Base-by-base conservation (phyloP, 257 asterid genomes). In the Henckelia pumila region DNA sequence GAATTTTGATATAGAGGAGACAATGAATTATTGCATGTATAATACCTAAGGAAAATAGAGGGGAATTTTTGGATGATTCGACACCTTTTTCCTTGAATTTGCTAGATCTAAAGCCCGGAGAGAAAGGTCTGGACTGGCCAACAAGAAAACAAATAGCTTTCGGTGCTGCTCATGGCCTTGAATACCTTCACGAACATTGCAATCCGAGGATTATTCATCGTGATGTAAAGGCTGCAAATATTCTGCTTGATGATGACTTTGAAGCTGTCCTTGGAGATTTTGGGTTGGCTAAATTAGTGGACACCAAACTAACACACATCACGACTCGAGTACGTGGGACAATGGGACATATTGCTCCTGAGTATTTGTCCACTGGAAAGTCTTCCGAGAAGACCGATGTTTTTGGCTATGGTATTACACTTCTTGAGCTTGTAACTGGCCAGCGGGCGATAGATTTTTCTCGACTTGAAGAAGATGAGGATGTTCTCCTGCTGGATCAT, bases 291-390 rank as follows among this genome's bases (percentile, higher is more conserved):
- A 89, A 92, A 61, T 70, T 80, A 19, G 90, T 92, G 50, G 98
- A 92, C 70, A 59, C 92, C 0, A 80, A 87, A 37, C 81, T 73
- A 3, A 92, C 98, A 2, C 96, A 92, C 22, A 78, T 92, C 14
- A 92, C 98, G 3, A 92, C 98, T 59, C 96, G 84, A 77, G 84
- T 92, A 61, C 96, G 98, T 3, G 98, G 98, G 58, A 92, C 98
- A 1, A 92, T 92, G 98, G 98, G 98, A 32, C 98, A 92, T 64
- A 92, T 92, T 35, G 98, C 98, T 26, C 98, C 97, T 0, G 98
- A 89, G 76, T 92, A 92, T 69, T 71, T 92, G 68, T 86, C 98
- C 1, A 92, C 96, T 0, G 98, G 98, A 32, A 89, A 89, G 76
- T 89, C 96, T 6, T 92, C 96, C 0, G 96, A 87, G 14, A 89